These are phyloP conservation scores for Candida krabiensis DNA, from an alignment of 805 yeast genomes.

Conservation along the genomic window DNA sequence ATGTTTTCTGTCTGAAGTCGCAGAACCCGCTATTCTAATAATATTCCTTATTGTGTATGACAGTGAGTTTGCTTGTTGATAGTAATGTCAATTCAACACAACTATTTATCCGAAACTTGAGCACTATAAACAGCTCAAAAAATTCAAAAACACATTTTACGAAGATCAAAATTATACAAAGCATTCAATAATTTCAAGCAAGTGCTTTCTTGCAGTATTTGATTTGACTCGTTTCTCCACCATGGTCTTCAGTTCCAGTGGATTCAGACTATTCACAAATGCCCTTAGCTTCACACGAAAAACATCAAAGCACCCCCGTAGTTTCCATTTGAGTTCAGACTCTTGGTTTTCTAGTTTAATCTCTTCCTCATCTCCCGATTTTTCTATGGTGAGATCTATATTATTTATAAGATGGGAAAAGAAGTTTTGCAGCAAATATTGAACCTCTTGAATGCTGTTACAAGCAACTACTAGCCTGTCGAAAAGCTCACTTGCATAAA, in stretches of 20 bases:
- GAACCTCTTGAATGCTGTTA: slow-evolving; percentile 12
- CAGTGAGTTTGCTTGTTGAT: too few species aligned
- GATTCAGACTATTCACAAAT: slow-evolving; percentile 2
- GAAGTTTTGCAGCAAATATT: slow-evolving; percentile 22
- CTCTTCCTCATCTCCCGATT: slow-evolving; percentile 14
- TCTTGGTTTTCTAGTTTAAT: slow-evolving; percentile 22
- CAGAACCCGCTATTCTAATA: too few species aligned
- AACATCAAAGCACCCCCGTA: slow-evolving; percentile 24
- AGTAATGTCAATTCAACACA: too few species aligned
- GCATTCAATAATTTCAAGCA: slow-evolving; percentile 7
- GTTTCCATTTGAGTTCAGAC: slow-evolving; percentile 42
- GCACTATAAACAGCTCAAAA: too few species aligned
- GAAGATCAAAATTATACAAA: too few species aligned
- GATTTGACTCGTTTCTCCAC: slow-evolving; percentile 7
- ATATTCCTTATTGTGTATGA: too few species aligned
- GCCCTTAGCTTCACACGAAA: slow-evolving; percentile 14
- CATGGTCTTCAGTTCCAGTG: slow-evolving; percentile 1
- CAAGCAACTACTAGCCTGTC: slow-evolving; percentile 25
- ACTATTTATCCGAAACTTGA: too few species aligned
- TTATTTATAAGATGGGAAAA: slow-evolving; percentile 15
- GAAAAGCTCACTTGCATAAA: slow-evolving; percentile 43
- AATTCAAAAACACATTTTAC: too few species aligned
- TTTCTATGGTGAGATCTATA: slow-evolving; percentile 15
- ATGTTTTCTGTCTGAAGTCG: too few species aligned
- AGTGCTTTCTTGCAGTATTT: slow-evolving; percentile 9